A percentile compares a stretch with the other conserved stretches of the same genome.
Conservation (phyloP, 2,329 filamentous ascomycete genomes). For the Diaporthe ilicicola region DNA sequence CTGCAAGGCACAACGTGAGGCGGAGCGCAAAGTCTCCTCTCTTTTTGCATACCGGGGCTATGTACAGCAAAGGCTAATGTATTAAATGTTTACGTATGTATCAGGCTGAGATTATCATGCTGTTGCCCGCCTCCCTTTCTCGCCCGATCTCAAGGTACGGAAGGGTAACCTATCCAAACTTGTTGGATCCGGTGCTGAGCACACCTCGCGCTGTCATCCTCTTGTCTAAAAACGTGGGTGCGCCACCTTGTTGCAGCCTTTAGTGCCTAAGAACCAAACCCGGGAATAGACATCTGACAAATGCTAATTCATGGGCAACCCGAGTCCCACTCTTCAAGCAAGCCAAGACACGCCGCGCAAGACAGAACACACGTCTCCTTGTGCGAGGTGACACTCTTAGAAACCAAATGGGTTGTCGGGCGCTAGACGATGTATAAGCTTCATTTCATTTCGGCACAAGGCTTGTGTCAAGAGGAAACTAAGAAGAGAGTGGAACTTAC, state of each 20-base stretch:
- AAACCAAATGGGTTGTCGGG: conserved; percentile 65
- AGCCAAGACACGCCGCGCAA: background rate
- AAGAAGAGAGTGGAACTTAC: conserved; percentile 69
- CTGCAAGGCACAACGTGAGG: background rate
- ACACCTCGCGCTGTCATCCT: background rate
- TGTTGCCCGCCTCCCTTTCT: background rate
- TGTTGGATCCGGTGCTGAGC: background rate
- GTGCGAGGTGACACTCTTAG: conserved; percentile 37
- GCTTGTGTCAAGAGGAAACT: background rate
- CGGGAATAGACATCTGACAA: background rate
- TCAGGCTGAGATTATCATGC: conserved; percentile 25
- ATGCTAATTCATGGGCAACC: background rate
- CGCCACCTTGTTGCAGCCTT: background rate
- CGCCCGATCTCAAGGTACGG: background rate
- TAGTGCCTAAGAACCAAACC: background rate
- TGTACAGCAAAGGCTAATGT: conserved; percentile 27
- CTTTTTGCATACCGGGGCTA: background rate
- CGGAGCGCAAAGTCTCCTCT: background rate
- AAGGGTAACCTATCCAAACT: conserved; percentile 16
- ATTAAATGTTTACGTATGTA: conserved; percentile 32
- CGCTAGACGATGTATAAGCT: conserved; percentile 45
- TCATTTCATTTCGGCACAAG: background rate
- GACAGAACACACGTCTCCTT: background rate
- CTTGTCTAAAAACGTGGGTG: background rate
- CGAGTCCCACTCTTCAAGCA: background rate